Evolutionary conservation across 179 eudicot genomes (phyloP).

Genomic region (Amaranthus tricolor): DNA sequence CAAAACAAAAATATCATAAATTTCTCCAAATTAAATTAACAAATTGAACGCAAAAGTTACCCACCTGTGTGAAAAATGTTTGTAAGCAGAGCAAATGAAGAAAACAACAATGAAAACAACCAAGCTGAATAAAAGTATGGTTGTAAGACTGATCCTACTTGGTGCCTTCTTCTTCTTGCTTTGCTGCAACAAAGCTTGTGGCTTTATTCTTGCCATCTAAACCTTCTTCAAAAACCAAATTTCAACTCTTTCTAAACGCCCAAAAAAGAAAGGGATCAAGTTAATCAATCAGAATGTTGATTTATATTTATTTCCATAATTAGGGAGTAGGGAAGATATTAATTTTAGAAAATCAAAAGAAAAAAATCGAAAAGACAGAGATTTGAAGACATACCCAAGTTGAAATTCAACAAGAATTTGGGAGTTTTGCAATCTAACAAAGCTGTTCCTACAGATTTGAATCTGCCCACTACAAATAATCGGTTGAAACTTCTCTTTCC

Average conservation of each 20-base stretch:
- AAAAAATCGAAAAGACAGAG: neutral
- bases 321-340: neutral
- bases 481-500: neutral
- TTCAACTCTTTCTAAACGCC: constrained; percentile 10
- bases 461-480: neutral
- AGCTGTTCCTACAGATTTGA: neutral
- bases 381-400: constrained; percentile 8
- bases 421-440: neutral
- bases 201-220: constrained; percentile 89
- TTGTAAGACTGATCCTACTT: constrained; percentile 52
- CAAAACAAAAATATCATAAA: neutral
- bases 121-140: constrained; percentile 50
- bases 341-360: neutral
- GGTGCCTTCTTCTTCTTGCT: constrained; percentile 99
- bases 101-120: constrained; percentile 57
- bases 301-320: neutral
- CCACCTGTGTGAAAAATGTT: constrained; percentile 77
- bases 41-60: neutral
- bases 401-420: neutral
- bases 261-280: neutral
- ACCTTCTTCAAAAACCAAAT: neutral
- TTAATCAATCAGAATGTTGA: neutral
- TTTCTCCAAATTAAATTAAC: neutral
- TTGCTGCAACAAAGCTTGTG: constrained; percentile 87
- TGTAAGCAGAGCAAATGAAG: constrained; percentile 63